Percentiles rank a stretch among this genome's conserved stretches.
These are phyloP conservation scores for Quercus rubra DNA, from an alignment of 306 rosid genomes.

Conservation along the genomic window DNA sequence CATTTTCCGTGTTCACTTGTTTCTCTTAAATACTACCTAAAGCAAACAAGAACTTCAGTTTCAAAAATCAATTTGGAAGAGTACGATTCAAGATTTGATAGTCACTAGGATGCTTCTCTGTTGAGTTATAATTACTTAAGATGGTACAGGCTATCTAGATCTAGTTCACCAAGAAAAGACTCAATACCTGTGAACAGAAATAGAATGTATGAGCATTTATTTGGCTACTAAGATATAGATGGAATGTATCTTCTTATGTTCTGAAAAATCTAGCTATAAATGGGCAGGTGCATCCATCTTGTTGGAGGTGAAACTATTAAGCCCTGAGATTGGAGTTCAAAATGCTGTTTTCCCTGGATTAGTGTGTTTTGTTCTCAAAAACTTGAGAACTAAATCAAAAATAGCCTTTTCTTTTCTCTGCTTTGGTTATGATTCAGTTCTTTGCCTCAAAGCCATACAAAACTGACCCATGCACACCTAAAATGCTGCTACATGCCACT, in stretches of 20 bases:
- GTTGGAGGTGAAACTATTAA: background rate
- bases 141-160: too few relatives aligned
- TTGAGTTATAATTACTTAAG: too few relatives aligned
- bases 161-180: background rate
- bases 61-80: too few relatives aligned
- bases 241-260: background rate
- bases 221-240: background rate
- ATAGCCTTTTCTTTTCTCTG: too few relatives aligned
- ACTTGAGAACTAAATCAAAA: too few relatives aligned
- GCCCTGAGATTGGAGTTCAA: too few relatives aligned
- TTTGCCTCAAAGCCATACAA: background rate
- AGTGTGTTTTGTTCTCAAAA: too few relatives aligned
- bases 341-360: background rate
- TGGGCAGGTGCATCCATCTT: background rate
- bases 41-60: slow-evolving; percentile 1
- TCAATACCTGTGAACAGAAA: background rate
- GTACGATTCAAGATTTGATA: too few relatives aligned
- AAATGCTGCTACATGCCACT: background rate
- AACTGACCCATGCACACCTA: background rate
- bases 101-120: too few relatives aligned
- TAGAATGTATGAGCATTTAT: background rate
- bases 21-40: background rate
- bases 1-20: background rate
- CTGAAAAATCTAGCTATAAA: background rate
- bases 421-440: too few relatives aligned